These are phyloP conservation scores for Endocalyx cinctus DNA, from an alignment of 2,329 filamentous ascomycete species.

Conservation along the genomic window DNA sequence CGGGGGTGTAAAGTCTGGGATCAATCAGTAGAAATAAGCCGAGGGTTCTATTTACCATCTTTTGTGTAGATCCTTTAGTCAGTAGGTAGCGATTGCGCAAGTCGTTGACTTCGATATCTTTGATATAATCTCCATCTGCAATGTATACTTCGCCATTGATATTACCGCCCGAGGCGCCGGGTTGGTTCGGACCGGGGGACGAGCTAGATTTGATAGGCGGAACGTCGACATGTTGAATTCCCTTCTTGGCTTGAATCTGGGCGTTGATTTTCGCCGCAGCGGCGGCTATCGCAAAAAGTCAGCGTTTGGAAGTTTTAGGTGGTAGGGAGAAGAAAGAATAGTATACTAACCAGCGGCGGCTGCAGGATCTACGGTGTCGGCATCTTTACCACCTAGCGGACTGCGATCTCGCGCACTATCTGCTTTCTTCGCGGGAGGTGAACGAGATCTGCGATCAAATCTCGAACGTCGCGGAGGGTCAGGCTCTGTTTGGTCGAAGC, in stretches of 20 bases:
- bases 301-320: too few relatives aligned
- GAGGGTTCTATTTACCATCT: constrained; percentile 94
- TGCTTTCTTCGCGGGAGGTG: constrained; percentile 62
- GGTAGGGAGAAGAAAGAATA: too few relatives aligned
- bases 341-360: constrained; percentile 69
- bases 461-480: constrained; percentile 68
- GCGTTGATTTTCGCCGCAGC: constrained; percentile 86
- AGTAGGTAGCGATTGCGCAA: constrained; percentile 93
- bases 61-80: constrained; percentile 95
- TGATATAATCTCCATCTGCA: constrained; percentile 95
- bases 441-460: constrained; percentile 90
- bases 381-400: constrained; percentile 55
- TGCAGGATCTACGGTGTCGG: constrained; percentile 56
- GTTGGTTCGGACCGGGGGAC: constrained; percentile 33
- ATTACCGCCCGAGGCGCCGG: constrained; percentile 39
- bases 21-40: constrained; percentile 62
- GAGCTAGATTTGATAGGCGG: constrained; percentile 66
- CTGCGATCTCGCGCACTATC: constrained; percentile 77
- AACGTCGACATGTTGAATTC: constrained; percentile 84
- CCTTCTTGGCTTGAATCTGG: constrained; percentile 78
- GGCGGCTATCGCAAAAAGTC: constrained; percentile 57
- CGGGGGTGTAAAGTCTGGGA: constrained; percentile 36
- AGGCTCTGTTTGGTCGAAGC: constrained; percentile 88
- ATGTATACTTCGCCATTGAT: constrained; percentile 89
- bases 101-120: constrained; percentile 98